A percentile compares a stretch with the other conserved stretches of the same genome.
Evolutionary conservation across 441 rosid genomes (phyloP).

Genomic region (Gossypium lobatum): DNA sequence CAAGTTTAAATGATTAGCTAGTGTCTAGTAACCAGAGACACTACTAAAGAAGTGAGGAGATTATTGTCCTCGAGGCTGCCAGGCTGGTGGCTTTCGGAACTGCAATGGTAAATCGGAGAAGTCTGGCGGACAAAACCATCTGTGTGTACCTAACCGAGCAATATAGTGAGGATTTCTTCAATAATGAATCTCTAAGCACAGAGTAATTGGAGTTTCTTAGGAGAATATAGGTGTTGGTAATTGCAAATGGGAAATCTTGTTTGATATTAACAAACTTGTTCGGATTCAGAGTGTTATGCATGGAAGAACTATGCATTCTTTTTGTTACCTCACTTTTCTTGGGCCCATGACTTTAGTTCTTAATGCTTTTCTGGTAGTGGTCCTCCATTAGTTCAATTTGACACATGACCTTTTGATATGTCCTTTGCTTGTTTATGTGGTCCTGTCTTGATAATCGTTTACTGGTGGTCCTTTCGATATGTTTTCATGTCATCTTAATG

Average conservation of each 20-base stretch:
- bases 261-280: neutral
- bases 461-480: conserved; percentile 23
- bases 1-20: neutral
- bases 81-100: neutral
- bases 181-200: neutral
- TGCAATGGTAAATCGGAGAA: neutral
- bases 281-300: neutral
- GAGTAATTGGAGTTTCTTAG: conserved; percentile 1
- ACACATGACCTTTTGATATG: conserved; percentile 18
- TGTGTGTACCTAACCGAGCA: neutral
- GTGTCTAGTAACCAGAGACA: neutral
- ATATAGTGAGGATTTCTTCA: neutral
- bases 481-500: neutral
- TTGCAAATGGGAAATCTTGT: neutral
- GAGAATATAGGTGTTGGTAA: conserved; percentile 4
- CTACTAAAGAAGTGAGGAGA: neutral
- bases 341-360: conserved; percentile 13
- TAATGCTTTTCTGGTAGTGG: conserved; percentile 15
- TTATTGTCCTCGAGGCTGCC: neutral
- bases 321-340: neutral
- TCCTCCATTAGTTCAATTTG: conserved; percentile 25
- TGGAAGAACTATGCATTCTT: neutral
- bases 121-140: neutral
- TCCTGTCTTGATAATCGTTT: conserved; percentile 25
- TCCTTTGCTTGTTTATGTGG: conserved; percentile 25